Base-by-base conservation (phyloP, 2,329 filamentous ascomycete genomes). In the Sphaerulina vaccinii region DNA sequence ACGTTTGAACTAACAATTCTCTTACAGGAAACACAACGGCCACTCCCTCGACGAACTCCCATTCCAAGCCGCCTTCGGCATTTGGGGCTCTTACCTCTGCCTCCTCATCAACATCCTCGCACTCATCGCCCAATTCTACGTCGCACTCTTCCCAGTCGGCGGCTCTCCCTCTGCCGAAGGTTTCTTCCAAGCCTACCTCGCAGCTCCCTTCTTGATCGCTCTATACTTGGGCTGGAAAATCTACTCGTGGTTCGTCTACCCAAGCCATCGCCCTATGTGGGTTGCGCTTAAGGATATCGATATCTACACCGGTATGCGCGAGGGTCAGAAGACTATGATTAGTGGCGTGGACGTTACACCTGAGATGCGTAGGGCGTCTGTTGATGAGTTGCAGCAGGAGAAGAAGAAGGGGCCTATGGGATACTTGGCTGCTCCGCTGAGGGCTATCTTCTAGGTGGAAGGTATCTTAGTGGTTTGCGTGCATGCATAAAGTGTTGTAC, bases 1-100 rank as follows among this genome's bases (percentile, higher is more conserved):
- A n/a, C n/a, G n/a, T n/a, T n/a, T n/a, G n/a, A n/a, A n/a, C 41
- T 53, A 35, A 53, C 21, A n/a, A n/a, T 37, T 45, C 47, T 22
- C 29, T 87, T 83, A 18, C 92, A 58, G 55, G 88, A 76, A 74
- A 33, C 64, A 73, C 10, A 80, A 84, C 53, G 70, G 70, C 29
- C 69, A 71, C 57, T 60, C 54, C 7, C 43, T 74, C n/a, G 72
- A 74, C 41, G 73, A 75, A 62, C 67, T 75, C 18, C 72, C 73
- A 2, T 75, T 71, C 71, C 69, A 64, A 52, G 72, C 73, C 37
- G 59, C 63, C 22, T 68, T 68, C 52, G 73, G 73, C 47, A 62
- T 73, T 13, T 65, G 56, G 38, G 73, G 73, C 50, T 73, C 70
- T 4, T 74, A 66, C 58, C 21, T 74, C 19, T 70, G 72, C 46